Evolutionary conservation across 306 rosid species (phyloP), one percentile per base, ranked within the genome.

Genomic region (Albizia julibrissin): DNA sequence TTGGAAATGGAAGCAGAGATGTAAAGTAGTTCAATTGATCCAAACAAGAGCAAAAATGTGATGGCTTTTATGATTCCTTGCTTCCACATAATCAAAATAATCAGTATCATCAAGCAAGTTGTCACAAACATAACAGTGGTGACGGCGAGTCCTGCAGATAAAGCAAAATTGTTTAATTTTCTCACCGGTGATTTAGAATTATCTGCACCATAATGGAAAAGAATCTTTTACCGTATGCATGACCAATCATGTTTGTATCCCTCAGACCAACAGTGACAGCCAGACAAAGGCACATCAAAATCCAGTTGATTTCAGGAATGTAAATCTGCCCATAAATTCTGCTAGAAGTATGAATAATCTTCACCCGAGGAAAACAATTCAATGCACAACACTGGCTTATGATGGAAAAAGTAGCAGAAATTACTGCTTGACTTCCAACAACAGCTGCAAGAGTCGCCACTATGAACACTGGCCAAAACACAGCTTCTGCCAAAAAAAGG

Each of bases 271-370:
- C 77, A 29, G 94, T 91, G 75, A 92, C 83, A 47, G 89, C 91
- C 73, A 90, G 83, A 85, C 91, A 86, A 61, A 92, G 87, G 91
- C 88, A 88, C 97, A 92, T 90, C 44, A 92, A 40, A 85, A 91
- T 84, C 97, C 97, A 92, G 80, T 92, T 92, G 80, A 88, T 77
- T 81, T 92, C 97, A 37, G 94, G 93, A 73, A 92, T 92, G 91
- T 92, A 92, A 65, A 92, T 88, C 85, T 85, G 97, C 79, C 97
- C 97, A 65, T 82, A 87, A 79, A 92, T 89, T 76, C 81, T 81
- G 42, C 87, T 91, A 9, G 94, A 92, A 40, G 97, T 90, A 72
- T 92, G 94, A 72, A 87, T 62, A 68, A 81, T 82, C 86, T 91
- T 91, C 43, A 92, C 94, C 8, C 68, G 83, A 3, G 97, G 97